These are phyloP conservation scores for Annona cherimola DNA, from an alignment of 164 flowering plant genomes.

Conservation along the genomic window DNA sequence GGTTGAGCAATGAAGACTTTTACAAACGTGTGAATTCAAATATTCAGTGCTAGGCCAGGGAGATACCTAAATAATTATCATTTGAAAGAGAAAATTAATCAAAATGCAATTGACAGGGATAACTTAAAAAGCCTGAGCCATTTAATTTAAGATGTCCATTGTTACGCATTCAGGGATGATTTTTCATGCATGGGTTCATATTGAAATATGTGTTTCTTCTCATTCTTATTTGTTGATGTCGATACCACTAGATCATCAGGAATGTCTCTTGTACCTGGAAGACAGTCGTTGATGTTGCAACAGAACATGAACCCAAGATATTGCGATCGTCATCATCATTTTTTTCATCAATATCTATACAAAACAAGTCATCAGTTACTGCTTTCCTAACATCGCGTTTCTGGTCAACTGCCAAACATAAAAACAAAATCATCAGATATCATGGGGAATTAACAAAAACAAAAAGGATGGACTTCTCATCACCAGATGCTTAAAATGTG, in stretches of 20 bases:
- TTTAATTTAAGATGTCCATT: conserved; percentile 7
- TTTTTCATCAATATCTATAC: conserved; percentile 14
- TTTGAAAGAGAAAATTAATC: conserved; percentile 19
- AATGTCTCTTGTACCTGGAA: conserved; percentile 6
- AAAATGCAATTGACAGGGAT: conserved; percentile 20
- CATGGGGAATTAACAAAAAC: too few species aligned
- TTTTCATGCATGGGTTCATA: conserved; percentile 13
- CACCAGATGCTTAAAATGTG: too few species aligned
- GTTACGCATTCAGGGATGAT: conserved; percentile 7
- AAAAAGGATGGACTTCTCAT: too few species aligned
- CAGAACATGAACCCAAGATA: conserved; percentile 2
- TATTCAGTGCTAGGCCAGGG: neutral
- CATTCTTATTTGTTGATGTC: conserved; percentile 10
- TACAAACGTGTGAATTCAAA: neutral
- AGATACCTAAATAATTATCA: neutral
- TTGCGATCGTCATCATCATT: conserved; percentile 11
- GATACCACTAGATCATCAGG: conserved; percentile 16
- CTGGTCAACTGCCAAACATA: conserved; percentile 13
- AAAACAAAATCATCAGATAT: too few species aligned
- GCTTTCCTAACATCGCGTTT: conserved; percentile 1
- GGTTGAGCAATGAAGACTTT: neutral
- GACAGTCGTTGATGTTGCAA: conserved; percentile 8
- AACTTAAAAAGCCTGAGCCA: conserved; percentile 13
- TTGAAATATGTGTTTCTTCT: neutral
- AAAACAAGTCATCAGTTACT: conserved; percentile 5